A percentile compares a stretch with the other conserved stretches of the same genome.
Evolutionary conservation across 257 asterid species (phyloP).

Genomic region (Nyctanthes arbortristis): DNA sequence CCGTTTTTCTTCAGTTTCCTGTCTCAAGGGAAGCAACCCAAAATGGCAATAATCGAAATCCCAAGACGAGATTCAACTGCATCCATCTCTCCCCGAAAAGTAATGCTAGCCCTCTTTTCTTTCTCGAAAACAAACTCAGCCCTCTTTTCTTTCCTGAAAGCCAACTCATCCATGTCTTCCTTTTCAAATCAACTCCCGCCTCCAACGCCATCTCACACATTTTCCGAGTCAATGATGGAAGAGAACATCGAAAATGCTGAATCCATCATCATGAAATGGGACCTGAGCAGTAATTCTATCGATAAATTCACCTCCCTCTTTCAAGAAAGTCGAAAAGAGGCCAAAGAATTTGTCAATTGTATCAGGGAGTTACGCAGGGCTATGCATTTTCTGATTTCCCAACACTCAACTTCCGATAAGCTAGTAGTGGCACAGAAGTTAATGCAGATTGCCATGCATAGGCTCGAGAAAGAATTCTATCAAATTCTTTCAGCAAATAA

Average conservation of each 20-base stretch:
- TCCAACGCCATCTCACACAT: constrained; percentile 23
- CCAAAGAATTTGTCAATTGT: constrained; percentile 44
- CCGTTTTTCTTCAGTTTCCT: neutral
- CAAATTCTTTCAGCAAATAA: constrained; percentile 49
- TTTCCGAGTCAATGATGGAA: constrained; percentile 49
- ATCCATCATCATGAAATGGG: constrained; percentile 51
- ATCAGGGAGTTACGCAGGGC: constrained; percentile 48
- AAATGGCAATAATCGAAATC: constrained; percentile 46
- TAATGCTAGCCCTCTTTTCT: too few species aligned
- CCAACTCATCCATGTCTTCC: constrained; percentile 26
- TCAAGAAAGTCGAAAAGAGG: constrained; percentile 48
- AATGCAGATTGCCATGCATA: constrained; percentile 61
- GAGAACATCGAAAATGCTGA: constrained; percentile 45
- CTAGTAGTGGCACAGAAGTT: constrained; percentile 54
- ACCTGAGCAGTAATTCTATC: constrained; percentile 35
- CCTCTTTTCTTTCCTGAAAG: constrained; percentile 31
- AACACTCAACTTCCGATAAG: constrained; percentile 38
- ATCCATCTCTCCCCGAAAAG: constrained; percentile 35
- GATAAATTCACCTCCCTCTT: constrained; percentile 45
- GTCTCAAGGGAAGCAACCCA: neutral
- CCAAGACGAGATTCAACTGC: constrained; percentile 22
- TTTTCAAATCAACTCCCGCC: constrained; percentile 30
- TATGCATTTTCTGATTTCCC: constrained; percentile 54
- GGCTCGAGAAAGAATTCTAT: constrained; percentile 61
- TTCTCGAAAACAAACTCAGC: too few species aligned